These are phyloP conservation scores for Asterella californica DNA, from an alignment of 225 moss, liverwort and hornwort genomes.

Conservation along the genomic window DNA sequence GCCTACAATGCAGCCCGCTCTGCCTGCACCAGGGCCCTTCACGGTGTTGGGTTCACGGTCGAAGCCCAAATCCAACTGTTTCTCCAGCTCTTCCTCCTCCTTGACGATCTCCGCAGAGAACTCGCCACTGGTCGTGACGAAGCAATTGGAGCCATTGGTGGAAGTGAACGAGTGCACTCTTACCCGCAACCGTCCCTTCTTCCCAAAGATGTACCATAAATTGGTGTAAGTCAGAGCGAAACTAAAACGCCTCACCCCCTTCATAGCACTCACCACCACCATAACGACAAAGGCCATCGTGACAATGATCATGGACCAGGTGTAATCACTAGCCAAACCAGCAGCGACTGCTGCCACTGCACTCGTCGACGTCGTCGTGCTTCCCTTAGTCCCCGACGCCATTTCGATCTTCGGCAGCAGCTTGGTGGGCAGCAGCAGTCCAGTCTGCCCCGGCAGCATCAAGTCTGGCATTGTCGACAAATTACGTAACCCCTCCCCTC, in stretches of 20 bases:
- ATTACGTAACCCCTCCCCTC: too few species aligned
- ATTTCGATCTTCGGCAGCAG: conserved; percentile 2
- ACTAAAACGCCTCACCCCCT: conserved; percentile 25
- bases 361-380: background rate
- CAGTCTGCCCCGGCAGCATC: conserved; percentile 5
- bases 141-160: conserved; percentile 22
- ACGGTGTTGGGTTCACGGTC: too few species aligned
- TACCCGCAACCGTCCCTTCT: conserved; percentile 6
- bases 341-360: background rate
- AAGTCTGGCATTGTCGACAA: conserved; percentile 14
- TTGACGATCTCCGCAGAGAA: conserved; percentile 26
- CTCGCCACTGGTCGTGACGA: conserved; percentile 28
- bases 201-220: conserved; percentile 19
- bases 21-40: background rate
- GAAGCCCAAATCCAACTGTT: background rate
- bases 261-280: conserved; percentile 20
- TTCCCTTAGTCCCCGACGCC: background rate
- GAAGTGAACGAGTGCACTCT: conserved; percentile 29
- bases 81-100: conserved; percentile 11
- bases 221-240: conserved; percentile 29
- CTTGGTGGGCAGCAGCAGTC: conserved; percentile 14
- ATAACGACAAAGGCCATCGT: conserved; percentile 18
- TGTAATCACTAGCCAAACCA: conserved; percentile 17
- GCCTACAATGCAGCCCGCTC: conserved; percentile 14
- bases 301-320: conserved; percentile 25